Evolutionary conservation across 2,329 filamentous ascomycete species (phyloP).

Genomic region (Penicillium vulpinum): DNA sequence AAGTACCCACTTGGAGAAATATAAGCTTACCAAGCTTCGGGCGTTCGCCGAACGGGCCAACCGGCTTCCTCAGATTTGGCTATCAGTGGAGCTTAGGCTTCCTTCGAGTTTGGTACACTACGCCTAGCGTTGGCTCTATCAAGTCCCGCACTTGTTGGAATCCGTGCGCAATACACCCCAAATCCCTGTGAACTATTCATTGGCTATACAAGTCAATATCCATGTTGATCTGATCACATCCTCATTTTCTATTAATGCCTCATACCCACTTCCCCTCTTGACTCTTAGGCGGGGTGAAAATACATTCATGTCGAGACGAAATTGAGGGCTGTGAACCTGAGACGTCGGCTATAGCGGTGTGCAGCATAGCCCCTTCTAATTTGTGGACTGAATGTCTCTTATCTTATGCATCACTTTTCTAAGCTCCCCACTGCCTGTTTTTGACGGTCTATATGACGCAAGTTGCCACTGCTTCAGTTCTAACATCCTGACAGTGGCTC

Average conservation of each 20-base stretch:
- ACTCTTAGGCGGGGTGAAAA: background rate
- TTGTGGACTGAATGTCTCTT: background rate
- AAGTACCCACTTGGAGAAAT: background rate
- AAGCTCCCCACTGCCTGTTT: too few species aligned
- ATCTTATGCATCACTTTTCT: too few species aligned
- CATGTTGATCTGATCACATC: background rate
- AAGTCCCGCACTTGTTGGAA: background rate
- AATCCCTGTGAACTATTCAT: background rate
- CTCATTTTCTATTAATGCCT: background rate
- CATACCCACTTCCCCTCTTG: background rate
- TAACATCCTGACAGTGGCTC: background rate
- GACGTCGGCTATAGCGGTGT: background rate
- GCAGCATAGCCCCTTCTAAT: background rate
- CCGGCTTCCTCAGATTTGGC: background rate
- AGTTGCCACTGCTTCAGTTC: background rate
- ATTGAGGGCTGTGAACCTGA: too few species aligned
- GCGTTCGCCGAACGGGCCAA: background rate
- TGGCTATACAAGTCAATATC: background rate
- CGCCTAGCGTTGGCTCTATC: background rate
- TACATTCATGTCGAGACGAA: background rate
- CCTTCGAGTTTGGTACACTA: background rate
- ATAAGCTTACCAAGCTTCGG: slow-evolving; percentile 9
- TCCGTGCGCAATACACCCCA: too few species aligned
- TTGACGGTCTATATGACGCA: background rate
- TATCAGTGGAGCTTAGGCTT: background rate